These are phyloP conservation scores for Plasmodium malariae DNA, from an alignment of 169 alveolate genomes.

Conservation along the genomic window DNA sequence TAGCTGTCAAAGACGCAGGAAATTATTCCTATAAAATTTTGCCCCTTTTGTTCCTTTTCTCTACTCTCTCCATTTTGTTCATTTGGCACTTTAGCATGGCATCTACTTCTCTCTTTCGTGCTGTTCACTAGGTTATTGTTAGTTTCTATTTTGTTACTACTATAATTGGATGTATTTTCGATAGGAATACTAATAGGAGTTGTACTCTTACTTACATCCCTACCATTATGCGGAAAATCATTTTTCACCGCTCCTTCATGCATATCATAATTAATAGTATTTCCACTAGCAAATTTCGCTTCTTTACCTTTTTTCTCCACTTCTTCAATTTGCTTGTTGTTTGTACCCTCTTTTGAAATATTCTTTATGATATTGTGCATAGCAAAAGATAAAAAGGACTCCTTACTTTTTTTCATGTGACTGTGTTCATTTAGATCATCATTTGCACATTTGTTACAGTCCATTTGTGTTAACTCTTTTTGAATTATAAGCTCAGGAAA, in stretches of 20 bases:
- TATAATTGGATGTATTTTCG: not conserved
- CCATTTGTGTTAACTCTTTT: not conserved
- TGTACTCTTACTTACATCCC: not conserved
- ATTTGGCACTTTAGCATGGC: not conserved
- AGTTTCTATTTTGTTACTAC: not conserved
- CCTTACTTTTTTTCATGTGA: not conserved
- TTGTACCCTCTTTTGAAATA: not conserved
- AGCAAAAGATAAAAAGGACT: not conserved
- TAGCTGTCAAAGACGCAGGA: conserved; percentile 71
- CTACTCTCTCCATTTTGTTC: not conserved
- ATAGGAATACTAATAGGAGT: not conserved
- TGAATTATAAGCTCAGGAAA: conserved; percentile 50
- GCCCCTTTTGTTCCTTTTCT: not conserved
- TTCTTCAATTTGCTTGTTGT: not conserved
- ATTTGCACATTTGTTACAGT: not conserved
- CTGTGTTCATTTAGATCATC: not conserved
- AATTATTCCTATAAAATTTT: conserved; percentile 46
- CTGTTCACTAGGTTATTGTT: not conserved
- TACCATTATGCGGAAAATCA: no score
- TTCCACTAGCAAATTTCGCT: not conserved
- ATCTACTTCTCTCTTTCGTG: not conserved
- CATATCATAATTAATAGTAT: no score
- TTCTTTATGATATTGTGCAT: not conserved
- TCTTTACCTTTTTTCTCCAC: not conserved
- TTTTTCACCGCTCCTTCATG: no score